A percentile compares a stretch with the other conserved stretches of the same genome.
Conservation (phyloP, 371 early-diverging fungal species). For the Smittium culicis region DNA sequence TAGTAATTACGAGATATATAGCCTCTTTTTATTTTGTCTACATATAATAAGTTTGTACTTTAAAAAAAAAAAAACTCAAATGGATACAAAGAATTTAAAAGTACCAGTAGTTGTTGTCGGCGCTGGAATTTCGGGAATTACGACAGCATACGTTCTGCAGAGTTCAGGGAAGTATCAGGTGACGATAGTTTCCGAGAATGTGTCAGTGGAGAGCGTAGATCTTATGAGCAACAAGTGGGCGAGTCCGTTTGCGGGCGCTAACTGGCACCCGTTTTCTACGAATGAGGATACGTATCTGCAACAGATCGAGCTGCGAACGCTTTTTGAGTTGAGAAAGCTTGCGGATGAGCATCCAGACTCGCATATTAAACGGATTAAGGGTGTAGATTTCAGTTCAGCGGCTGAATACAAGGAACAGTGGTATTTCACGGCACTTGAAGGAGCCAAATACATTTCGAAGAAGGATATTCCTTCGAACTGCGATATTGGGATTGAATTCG, state of each 20-base stretch:
- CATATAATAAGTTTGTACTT: too few species aligned
- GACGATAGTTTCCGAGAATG: constrained; percentile 16
- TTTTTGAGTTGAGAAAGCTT: not conserved
- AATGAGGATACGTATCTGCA: constrained; percentile 9
- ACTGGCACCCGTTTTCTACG: constrained; percentile 40
- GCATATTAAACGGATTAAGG: not conserved
- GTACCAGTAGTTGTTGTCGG: constrained; percentile 36
- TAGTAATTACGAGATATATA: too few species aligned
- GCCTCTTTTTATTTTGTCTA: too few species aligned
- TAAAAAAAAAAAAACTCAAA: too few species aligned
- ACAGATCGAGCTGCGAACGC: constrained; percentile 2
- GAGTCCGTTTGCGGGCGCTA: constrained; percentile 47
- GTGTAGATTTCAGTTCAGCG: not conserved
- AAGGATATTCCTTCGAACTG: not conserved
- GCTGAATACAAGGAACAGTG: constrained; percentile 3
- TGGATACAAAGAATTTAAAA: not conserved
- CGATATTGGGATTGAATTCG: constrained; percentile 8
- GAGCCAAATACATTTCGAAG: not conserved
- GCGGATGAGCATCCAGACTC: constrained; percentile 2
- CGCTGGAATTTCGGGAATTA: constrained; percentile 42
- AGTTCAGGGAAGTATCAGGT: constrained; percentile 19
- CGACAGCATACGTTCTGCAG: constrained; percentile 31
- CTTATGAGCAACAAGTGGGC: constrained; percentile 30
- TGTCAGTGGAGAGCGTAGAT: constrained; percentile 5
- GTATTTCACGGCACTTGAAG: not conserved